Base-by-base conservation (phyloP, 768 basidiomycete species). In the Guyanaporus albipodus region DNA sequence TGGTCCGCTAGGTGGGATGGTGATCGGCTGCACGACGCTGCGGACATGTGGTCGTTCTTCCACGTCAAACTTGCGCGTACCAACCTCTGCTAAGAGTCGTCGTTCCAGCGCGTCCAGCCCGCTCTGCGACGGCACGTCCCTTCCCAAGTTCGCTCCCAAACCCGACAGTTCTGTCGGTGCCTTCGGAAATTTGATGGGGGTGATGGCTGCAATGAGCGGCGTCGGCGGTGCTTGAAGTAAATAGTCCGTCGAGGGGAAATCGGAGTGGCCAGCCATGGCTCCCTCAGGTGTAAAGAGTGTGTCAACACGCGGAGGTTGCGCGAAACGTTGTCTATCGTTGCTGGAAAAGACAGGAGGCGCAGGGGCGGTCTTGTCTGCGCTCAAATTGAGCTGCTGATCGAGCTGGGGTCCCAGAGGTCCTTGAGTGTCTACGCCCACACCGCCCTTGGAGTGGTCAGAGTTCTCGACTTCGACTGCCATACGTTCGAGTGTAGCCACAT, bases 41-140 rank as follows among this genome's bases (percentile, higher is more conserved):
- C 71, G 63, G 8, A 72, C 68, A 32, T 74, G 69, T 0, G 70
- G 67, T 10, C 60, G 58, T 33, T 54, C 48, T 22, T 61, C 55
- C 15, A 46, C 50, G n/a, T 70, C 66, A 0, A 61, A 51, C 57
- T 67, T 73, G 40, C 81, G 73, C 17, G 87, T 89, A 22, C 87
- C 87, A 7, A 90, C 87, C 56, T 89, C 80, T 0, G 78, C 80
- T 1, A 85, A 64, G 4, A 91, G 67, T 42, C 80, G 71, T 38
- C 78, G 71, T 59, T 91, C 87, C 8, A 91, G 67, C 4, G 82
- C 87, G 52, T 91, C 87, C 4, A 91, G 67, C 8, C 87, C 87
- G 40, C 72, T 80, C 54, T 78, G 79, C 33, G 50, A 56, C 5
- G 41, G 45, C 9, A 42, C 54, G 23, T 53, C 49, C 44, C 57